These are phyloP conservation scores for Kokia cookei DNA, from an alignment of 441 rosid genomes.

Conservation along the genomic window DNA sequence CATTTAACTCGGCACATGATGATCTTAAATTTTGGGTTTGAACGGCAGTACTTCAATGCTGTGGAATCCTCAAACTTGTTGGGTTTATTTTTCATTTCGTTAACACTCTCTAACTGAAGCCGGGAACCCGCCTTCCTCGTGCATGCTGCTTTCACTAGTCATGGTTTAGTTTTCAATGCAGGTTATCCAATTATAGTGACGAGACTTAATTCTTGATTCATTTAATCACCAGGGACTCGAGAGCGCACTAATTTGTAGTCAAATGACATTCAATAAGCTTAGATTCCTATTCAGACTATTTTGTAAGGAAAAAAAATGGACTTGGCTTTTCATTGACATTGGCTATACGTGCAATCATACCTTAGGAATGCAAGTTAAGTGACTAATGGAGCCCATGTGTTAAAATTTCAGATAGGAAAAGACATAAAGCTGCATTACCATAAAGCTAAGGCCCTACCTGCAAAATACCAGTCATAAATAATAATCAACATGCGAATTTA, in stretches of 20 bases:
- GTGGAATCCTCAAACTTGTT: background rate
- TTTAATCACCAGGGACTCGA: background rate
- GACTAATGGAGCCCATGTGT: background rate
- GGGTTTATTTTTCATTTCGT: background rate
- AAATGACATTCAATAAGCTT: background rate
- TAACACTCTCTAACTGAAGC: background rate
- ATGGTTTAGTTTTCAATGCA: background rate
- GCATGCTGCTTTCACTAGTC: background rate
- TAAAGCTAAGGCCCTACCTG: background rate
- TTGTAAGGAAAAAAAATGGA: background rate
- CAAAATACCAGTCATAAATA: background rate
- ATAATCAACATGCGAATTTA: background rate
- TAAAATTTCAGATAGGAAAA: background rate
- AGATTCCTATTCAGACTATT: background rate
- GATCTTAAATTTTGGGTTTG: background rate
- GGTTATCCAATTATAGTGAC: background rate
- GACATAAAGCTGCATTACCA: conserved; percentile 4
- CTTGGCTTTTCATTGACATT: background rate
- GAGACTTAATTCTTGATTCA: background rate
- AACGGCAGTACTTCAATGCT: background rate
- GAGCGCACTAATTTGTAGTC: no score
- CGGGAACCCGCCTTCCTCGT: background rate
- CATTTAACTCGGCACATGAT: background rate
- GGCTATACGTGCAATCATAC: background rate
- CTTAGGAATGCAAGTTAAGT: background rate